Evolutionary conservation across 2,329 filamentous ascomycete species (phyloP).

Genomic region (Neophaeococcomyces aloes): DNA sequence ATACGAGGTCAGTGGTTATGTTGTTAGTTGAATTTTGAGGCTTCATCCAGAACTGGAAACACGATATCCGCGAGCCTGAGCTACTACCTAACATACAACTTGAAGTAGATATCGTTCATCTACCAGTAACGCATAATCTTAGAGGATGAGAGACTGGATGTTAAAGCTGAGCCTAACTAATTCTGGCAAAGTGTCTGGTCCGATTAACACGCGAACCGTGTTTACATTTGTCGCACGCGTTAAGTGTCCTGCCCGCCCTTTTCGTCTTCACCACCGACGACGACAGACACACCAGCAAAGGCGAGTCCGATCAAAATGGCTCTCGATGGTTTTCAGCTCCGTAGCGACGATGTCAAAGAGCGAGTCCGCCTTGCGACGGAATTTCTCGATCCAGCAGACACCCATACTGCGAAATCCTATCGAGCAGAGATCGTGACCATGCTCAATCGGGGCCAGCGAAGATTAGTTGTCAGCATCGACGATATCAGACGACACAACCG

Average conservation of each 20-base stretch:
- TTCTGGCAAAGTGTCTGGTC: background rate
- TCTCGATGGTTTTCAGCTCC: slow-evolving; percentile 50
- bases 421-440: slow-evolving; percentile 75
- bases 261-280: background rate
- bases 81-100: no score
- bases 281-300: background rate
- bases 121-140: no score
- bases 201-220: background rate
- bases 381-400: slow-evolving; percentile 67
- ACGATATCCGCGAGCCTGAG: no score
- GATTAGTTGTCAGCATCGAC: slow-evolving; percentile 67
- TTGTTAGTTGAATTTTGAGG: no score
- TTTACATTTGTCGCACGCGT: background rate
- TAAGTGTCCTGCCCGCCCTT: slow-evolving; percentile 1
- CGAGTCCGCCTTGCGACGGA: slow-evolving; percentile 80
- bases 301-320: slow-evolving; percentile 12
- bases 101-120: no score
- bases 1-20: no score
- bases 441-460: slow-evolving; percentile 51
- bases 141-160: no score
- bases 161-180: background rate
- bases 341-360: slow-evolving; percentile 74
- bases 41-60: no score
- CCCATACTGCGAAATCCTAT: slow-evolving; percentile 50
- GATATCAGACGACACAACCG: slow-evolving; percentile 80